phyloP scores from a whole-genome alignment of 2,329 filamentous ascomycete genomes.

The Trichoderma arundinaceum region DNA sequence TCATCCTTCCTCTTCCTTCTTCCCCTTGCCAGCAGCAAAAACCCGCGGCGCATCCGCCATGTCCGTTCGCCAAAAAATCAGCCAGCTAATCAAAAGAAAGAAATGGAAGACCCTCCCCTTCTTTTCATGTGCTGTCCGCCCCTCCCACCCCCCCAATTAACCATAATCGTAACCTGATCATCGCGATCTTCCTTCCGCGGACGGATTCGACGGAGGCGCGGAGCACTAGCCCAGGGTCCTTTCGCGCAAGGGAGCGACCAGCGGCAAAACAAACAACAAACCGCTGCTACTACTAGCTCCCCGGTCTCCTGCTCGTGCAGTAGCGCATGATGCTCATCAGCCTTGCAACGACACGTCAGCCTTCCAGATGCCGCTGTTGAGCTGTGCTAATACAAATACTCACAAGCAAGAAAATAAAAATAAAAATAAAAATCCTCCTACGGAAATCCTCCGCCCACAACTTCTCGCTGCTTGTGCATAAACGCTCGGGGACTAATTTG shows the following conservation, averaged over 20 bases:
- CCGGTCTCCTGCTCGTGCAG: slow-evolving; percentile 14
- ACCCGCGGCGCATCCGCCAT: too few relatives aligned
- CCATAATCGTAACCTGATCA: too few relatives aligned
- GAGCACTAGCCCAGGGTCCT: too few relatives aligned
- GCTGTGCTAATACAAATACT: background rate
- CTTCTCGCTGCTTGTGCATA: background rate
- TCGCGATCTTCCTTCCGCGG: slow-evolving; percentile 12
- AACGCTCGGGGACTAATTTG: background rate
- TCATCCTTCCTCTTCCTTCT: background rate
- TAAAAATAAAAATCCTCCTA: background rate
- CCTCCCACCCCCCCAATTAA: too few relatives aligned
- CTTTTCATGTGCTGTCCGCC: too few relatives aligned
- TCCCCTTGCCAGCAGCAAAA: too few relatives aligned
- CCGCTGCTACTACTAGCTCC: too few relatives aligned
- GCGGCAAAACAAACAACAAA: background rate
- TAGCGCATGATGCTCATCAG: slow-evolving; percentile 23
- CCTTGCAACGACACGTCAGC: slow-evolving; percentile 29
- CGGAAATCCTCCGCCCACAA: slow-evolving; percentile 1
- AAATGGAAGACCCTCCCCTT: too few relatives aligned
- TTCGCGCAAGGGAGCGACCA: background rate
- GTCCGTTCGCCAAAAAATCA: too few relatives aligned
- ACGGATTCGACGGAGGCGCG: slow-evolving; percentile 15
- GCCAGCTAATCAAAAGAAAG: too few relatives aligned
- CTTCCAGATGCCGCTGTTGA: slow-evolving; percentile 4
- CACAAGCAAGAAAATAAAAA: background rate